phyloP scores from a whole-genome alignment of 139 green algal species.

The Coccomyxa sp. region DNA sequence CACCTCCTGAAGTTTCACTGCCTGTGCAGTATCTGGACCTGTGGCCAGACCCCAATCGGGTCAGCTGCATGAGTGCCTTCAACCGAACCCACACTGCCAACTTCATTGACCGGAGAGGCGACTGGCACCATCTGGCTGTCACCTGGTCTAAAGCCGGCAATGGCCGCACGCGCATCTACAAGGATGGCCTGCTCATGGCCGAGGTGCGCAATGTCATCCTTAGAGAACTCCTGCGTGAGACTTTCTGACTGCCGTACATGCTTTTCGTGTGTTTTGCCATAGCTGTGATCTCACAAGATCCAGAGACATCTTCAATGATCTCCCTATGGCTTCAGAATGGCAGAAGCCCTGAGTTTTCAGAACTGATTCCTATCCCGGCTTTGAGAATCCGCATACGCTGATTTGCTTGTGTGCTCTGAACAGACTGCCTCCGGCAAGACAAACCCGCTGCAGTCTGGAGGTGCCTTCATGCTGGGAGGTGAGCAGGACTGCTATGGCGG shows the following conservation, averaged over 20 bases:
- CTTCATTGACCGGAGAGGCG: constrained; percentile 49
- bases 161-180: constrained; percentile 74
- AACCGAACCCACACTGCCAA: constrained; percentile 35
- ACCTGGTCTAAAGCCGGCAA: constrained; percentile 62
- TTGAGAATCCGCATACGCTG: no score
- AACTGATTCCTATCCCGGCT: no score
- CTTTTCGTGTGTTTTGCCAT: no score
- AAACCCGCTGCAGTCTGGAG: constrained; percentile 47
- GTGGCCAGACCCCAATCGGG: constrained; percentile 48
- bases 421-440: constrained; percentile 50
- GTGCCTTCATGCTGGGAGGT: constrained; percentile 77
- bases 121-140: constrained; percentile 84
- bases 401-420: background rate
- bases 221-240: background rate
- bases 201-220: constrained; percentile 1
- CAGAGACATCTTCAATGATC: no score
- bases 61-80: constrained; percentile 55
- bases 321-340: no score
- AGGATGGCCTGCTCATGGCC: constrained; percentile 64
- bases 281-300: no score
- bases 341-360: no score
- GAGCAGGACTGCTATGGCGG: constrained; percentile 88
- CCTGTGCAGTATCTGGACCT: constrained; percentile 59
- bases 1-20: no score
- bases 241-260: no score